Evolutionary conservation across 176 grass and related monocot genomes (phyloP), one percentile per base, ranked within the genome.

Genomic region (Tillandsia leiboldiana): DNA sequence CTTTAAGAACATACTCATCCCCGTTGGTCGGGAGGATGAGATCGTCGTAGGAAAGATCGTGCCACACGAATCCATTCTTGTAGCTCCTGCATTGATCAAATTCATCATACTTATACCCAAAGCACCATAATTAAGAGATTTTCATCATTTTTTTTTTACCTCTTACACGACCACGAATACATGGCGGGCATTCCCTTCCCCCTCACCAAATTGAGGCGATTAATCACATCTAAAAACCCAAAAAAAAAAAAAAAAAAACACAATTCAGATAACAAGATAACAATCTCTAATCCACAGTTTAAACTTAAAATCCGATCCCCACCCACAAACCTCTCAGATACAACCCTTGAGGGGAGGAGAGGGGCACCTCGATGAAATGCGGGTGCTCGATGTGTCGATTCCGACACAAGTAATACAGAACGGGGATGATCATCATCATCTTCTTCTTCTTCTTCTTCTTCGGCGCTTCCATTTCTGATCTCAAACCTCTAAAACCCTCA

Each of bases 81-180:
- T 99, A 93, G 73, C 87, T 87, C 89, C 92, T 96, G 86, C 53
- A 63, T 54, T n/a, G 17, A 33, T 49, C 28, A 68, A 52, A 58
- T 56, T 64, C 24, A 64, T 51, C 26, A 26, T 18, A 15, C 22
- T 17, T 2, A 15, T 5, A 58, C 66, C 52, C 47, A 68, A 10
- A 29, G 28, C 10, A 23, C 28, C 13, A 53, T 51, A 64, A 63
- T 20, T 1, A 64, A 71, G 6, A 7, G 50, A 18, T 65, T 65
- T 63, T 33, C 65, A 50, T 10, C 56, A 12, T 27, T 11, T 59
- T 54, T 9, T 8, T 3, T 42, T 42, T 85, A 92, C 88, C 94
- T 93, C 87, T 93, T 99, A 75, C 94, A 99, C 57, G 94, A 99
- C 94, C 94, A 99, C 12, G 94, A 88, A 79, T 99, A 99, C 87